phyloP scores from a whole-genome alignment of 202 grass and related monocot genomes.

The Setaria italica region DNA sequence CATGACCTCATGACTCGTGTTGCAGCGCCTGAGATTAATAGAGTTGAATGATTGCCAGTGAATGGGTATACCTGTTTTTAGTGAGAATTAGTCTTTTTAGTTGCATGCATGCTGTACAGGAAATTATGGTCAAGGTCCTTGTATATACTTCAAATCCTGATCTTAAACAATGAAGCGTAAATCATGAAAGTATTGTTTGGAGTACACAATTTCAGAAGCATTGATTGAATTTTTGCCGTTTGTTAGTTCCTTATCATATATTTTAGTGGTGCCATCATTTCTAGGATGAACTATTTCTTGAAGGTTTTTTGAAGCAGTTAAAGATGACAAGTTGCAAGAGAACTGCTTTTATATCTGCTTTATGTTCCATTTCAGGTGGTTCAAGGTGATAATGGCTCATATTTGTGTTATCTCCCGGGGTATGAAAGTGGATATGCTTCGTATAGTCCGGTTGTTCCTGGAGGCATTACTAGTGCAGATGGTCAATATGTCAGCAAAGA shows the following conservation, averaged over 20 bases:
- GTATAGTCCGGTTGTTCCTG: slow-evolving; percentile 57
- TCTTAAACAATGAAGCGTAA: slow-evolving; percentile 30
- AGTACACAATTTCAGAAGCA: slow-evolving; percentile 21
- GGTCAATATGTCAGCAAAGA: slow-evolving; percentile 71
- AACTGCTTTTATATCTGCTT: slow-evolving; percentile 27
- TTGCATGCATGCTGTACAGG: slow-evolving; percentile 7
- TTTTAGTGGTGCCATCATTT: slow-evolving; percentile 6
- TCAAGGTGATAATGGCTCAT: slow-evolving; percentile 82
- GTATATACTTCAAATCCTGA: slow-evolving; percentile 14
- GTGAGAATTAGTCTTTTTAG: background rate
- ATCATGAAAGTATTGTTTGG: slow-evolving; percentile 21
- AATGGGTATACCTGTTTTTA: slow-evolving; percentile 29
- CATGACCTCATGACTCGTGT: slow-evolving; percentile 22
- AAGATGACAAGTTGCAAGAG: slow-evolving; percentile 31
- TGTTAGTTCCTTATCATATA: slow-evolving; percentile 9
- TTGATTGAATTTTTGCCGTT: slow-evolving; percentile 11
- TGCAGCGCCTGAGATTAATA: slow-evolving; percentile 27
- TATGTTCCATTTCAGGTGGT: slow-evolving; percentile 63
- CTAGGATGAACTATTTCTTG: slow-evolving; percentile 26
- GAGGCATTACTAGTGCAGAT: slow-evolving; percentile 59
- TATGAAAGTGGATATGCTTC: slow-evolving; percentile 73
- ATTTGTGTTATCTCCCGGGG: slow-evolving; percentile 67
- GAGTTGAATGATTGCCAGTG: slow-evolving; percentile 24
- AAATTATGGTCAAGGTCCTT: slow-evolving; percentile 15
- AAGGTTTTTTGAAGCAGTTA: slow-evolving; percentile 16